Conservation (phyloP, 2,329 filamentous ascomycete genomes). For the Cladobotryum mycophilum region DNA sequence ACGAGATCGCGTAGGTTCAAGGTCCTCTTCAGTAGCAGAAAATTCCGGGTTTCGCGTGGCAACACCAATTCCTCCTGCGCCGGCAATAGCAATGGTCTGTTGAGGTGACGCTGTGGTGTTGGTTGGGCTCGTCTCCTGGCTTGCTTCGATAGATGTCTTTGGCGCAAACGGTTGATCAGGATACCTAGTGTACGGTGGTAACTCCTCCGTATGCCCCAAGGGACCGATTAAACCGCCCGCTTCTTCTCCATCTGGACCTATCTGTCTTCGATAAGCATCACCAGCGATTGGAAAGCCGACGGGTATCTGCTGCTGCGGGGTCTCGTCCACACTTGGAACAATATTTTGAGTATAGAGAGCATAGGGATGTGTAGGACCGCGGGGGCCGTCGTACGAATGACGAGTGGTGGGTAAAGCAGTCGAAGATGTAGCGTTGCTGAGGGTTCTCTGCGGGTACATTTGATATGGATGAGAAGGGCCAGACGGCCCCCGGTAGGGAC, state of each 20-base stretch:
- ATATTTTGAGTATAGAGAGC: conserved; percentile 80
- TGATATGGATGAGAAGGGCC: conserved; percentile 79
- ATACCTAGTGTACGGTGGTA: conserved; percentile 87
- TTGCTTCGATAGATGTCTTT: conserved; percentile 36
- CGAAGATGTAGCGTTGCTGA: conserved; percentile 67
- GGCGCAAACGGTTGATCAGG: conserved; percentile 63
- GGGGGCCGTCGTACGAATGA: conserved; percentile 50
- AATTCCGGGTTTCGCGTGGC: conserved; percentile 59
- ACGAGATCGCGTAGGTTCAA: conserved; percentile 44
- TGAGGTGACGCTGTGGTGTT: conserved; percentile 7
- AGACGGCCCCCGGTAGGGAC: conserved; percentile 62
- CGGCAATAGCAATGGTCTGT: conserved; percentile 41
- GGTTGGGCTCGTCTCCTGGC: conserved; percentile 15
- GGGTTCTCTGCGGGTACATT: conserved; percentile 70
- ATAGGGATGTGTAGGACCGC: conserved; percentile 76
- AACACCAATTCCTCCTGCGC: conserved; percentile 56
- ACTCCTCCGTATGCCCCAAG: conserved; percentile 81
- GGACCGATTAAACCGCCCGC: conserved; percentile 80
- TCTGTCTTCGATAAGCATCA: conserved; percentile 62
- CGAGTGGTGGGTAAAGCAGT: conserved; percentile 41
- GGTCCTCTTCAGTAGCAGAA: conserved; percentile 48
- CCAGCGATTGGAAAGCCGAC: conserved; percentile 68
- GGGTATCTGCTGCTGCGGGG: conserved; percentile 42
- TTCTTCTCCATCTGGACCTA: conserved; percentile 79
- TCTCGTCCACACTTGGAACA: conserved; percentile 45